Percentiles rank a stretch among this genome's conserved stretches.
phyloP scores from a whole-genome alignment of 257 asterid species.

The Scutellaria barbata region DNA sequence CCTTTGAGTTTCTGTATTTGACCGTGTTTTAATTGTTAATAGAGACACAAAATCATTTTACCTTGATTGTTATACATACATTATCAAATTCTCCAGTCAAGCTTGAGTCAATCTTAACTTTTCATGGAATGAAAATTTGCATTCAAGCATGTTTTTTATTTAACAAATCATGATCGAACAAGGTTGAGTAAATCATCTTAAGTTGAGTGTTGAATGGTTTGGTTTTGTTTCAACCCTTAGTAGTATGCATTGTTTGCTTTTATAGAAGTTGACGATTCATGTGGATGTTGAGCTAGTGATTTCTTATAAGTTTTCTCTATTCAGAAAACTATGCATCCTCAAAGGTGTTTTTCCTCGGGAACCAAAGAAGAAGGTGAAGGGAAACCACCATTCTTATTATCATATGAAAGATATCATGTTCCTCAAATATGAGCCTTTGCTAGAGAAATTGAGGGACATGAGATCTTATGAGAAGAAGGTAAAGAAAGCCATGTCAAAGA shows the following conservation, averaged over 20 bases:
- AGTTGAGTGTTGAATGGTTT: not conserved
- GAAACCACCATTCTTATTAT: constrained; percentile 92
- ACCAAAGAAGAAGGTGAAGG: constrained; percentile 98
- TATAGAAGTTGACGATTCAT: not conserved
- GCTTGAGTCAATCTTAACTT: not conserved
- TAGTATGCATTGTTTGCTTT: not conserved
- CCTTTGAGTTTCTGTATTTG: not conserved
- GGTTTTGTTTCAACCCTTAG: not conserved
- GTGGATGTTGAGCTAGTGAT: not conserved
- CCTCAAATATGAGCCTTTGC: constrained; percentile 81
- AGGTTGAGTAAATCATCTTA: not conserved
- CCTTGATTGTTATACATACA: not conserved
- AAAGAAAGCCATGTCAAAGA: constrained; percentile 82
- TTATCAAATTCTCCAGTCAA: not conserved
- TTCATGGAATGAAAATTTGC: not conserved
- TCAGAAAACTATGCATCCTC: constrained; percentile 67
- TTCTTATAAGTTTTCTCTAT: not conserved
- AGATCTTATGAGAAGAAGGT: constrained; percentile 77
- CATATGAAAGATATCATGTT: constrained; percentile 90
- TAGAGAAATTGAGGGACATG: constrained; percentile 79
- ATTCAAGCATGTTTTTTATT: not conserved
- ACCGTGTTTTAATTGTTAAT: not conserved
- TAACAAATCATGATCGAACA: not conserved
- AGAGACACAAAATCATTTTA: not conserved
- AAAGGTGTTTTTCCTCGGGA: constrained; percentile 94